Evolutionary conservation across 2,329 filamentous ascomycete genomes (phyloP).

Genomic region (Neospermospora avenae): DNA sequence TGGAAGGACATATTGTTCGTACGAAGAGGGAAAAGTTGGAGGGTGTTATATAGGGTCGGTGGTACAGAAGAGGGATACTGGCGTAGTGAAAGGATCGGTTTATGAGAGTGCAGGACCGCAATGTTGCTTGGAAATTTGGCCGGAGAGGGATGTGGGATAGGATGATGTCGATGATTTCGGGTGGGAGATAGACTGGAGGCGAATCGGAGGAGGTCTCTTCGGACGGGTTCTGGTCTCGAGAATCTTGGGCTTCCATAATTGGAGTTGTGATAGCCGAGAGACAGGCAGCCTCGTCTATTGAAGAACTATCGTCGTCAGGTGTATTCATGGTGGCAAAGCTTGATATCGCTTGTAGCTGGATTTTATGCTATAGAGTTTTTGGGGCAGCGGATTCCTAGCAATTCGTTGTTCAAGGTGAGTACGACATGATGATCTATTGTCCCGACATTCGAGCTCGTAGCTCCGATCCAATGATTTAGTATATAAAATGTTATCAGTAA

Average conservation of each 20-base stretch:
- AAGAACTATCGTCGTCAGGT: neutral
- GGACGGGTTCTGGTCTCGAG: too few relatives aligned
- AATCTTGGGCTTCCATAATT: neutral
- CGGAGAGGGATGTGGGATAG: constrained; percentile 30
- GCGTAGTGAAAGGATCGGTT: constrained; percentile 34
- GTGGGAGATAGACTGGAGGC: constrained; percentile 26
- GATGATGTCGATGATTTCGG: constrained; percentile 34
- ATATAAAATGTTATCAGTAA: too few relatives aligned
- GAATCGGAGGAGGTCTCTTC: too few relatives aligned
- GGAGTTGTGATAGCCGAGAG: neutral
- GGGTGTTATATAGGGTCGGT: constrained; percentile 29
- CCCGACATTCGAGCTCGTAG: too few relatives aligned
- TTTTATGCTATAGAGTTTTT: too few relatives aligned
- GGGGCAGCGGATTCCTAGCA: neutral
- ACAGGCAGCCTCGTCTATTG: neutral
- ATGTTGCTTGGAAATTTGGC: constrained; percentile 21
- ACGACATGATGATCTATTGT: neutral
- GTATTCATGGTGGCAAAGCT: neutral
- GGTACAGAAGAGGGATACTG: constrained; percentile 30
- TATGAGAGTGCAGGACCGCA: constrained; percentile 33
- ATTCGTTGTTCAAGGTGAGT: neutral
- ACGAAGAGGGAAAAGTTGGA: constrained; percentile 34
- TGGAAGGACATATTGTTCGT: constrained; percentile 35
- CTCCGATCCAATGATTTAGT: too few relatives aligned
- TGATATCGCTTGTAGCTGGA: neutral